Base-by-base conservation (phyloP, 2,329 filamentous ascomycete species). In the Aspergillus sojae region DNA sequence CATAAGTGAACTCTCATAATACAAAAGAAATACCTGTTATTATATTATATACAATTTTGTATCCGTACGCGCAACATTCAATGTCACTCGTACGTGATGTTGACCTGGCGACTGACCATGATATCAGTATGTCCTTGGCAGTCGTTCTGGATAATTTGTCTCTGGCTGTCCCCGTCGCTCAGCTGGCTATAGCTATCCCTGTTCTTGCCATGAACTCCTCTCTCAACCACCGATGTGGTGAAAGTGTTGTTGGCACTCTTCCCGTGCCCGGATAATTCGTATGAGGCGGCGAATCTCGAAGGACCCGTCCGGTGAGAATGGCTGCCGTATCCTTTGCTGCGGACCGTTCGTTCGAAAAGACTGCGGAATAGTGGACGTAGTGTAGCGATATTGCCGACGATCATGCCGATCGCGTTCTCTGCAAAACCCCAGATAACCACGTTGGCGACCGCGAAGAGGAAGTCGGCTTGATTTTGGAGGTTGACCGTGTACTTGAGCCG, bases 371-470 rank as follows among this genome's bases (percentile, higher is more conserved):
- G 70, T 1, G 82, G 82, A 0, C 82, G 80, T 1, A 84, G 75
- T 4, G 81, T 78, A 9, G 81, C 80, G 43, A 82, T 73, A 9
- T 81, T 83, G 3, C 81, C 82, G 14, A 83, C 82, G 9, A 81
- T 77, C 65, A 85, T 83, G 21, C 83, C 83, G 21, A 80, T 82
- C 11, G 81, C 83, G 39, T 82, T 80, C 64, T 84, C 83, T 28
- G 83, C 76, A 36, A 83, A 77, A 4, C 81, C 81, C 81, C 81
- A 84, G 58, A 81, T 74, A 0, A 77, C 78, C 41, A 82, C 80
- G 53, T 78, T 76, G 41, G 78, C 78, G 10, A 79, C 76, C 60
- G 73, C 70, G 69, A 72, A 80, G 70, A 81, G 76, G 66, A 78
- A 81, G 58, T 82, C 78, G 12, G 67, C 62, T 5, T 76, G 74